Conservation (phyloP, 768 basidiomycete genomes). For the Podaxis rugospora region DNA sequence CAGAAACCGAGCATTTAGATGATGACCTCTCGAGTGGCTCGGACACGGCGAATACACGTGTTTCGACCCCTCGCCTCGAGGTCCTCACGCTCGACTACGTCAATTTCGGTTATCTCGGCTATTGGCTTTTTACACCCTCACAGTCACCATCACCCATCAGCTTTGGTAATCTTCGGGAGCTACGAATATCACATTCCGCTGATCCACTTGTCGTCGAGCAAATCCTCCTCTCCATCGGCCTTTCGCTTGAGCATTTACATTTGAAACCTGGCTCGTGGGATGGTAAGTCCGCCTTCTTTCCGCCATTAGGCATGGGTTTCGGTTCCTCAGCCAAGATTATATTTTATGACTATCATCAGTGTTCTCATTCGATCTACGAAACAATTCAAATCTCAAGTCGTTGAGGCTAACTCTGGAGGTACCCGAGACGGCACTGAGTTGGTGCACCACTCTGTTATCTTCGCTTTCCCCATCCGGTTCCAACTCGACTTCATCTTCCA, state of each 20-base stretch:
- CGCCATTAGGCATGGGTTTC: background rate
- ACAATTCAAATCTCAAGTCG: conserved; percentile 31
- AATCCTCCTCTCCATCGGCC: conserved; percentile 29
- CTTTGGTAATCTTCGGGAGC: conserved; percentile 33
- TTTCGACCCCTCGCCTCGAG: conserved; percentile 21
- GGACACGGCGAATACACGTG: conserved; percentile 8
- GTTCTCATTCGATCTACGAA: conserved; percentile 30
- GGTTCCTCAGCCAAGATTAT: background rate
- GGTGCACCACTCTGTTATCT: conserved; percentile 30
- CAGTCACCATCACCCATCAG: conserved; percentile 23
- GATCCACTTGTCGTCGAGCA: conserved; percentile 30
- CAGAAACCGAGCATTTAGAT: background rate
- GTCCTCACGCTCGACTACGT: conserved; percentile 40
- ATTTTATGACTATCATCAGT: conserved; percentile 16
- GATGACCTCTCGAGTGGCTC: conserved; percentile 7
- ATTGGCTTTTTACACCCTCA: conserved; percentile 31
- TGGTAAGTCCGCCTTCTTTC: conserved; percentile 24
- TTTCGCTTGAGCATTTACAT: conserved; percentile 37
- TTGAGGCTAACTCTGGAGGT: conserved; percentile 39
- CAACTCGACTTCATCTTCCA: background rate
- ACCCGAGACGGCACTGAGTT: conserved; percentile 30
- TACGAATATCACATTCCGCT: conserved; percentile 37
- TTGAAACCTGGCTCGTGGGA: conserved; percentile 39
- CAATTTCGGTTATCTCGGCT: conserved; percentile 29
- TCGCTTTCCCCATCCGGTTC: conserved; percentile 18